Percentiles rank a stretch among this genome's conserved stretches.
Evolutionary conservation across 192 early-diverging fungal genomes (phyloP).

Genomic region (Allomyces javanicus): DNA sequence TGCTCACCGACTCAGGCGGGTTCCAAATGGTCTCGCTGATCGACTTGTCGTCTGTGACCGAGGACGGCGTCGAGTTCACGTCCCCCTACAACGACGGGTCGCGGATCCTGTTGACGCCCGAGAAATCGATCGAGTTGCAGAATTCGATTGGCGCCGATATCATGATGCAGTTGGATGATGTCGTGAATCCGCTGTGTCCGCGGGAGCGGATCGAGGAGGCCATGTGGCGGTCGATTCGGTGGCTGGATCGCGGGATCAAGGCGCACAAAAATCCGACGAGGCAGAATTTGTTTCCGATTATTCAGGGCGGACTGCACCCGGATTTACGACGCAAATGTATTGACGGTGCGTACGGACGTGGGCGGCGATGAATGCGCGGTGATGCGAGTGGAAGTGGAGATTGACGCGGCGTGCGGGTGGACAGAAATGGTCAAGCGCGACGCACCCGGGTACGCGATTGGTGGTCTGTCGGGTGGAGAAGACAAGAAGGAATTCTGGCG

Average conservation of each 20-base stretch:
- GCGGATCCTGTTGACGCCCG: conserved; percentile 62
- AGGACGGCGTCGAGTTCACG: conserved; percentile 67
- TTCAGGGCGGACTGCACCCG: conserved; percentile 61
- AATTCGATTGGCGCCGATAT: conserved; percentile 75
- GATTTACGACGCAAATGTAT: conserved; percentile 49
- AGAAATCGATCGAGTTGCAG: conserved; percentile 67
- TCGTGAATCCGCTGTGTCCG: conserved; percentile 59
- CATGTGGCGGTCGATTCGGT: conserved; percentile 71
- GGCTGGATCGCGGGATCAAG: conserved; percentile 66
- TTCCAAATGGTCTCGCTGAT: conserved; percentile 83
- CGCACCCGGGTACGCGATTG: conserved; percentile 67
- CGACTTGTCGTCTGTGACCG: conserved; percentile 61
- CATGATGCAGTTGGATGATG: conserved; percentile 84
- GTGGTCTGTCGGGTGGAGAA: conserved; percentile 71
- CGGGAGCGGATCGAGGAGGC: conserved; percentile 70
- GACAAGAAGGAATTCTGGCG: conserved; percentile 71
- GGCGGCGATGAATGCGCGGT: too few species aligned
- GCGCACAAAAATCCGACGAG: conserved; percentile 45
- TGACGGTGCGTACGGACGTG: conserved; percentile 7
- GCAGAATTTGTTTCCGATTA: conserved; percentile 76
- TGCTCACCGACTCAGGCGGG: conserved; percentile 67
- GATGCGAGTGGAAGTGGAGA: too few species aligned
- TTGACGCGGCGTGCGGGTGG: too few species aligned
- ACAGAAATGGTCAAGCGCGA: conserved; percentile 57
- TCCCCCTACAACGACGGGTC: conserved; percentile 60